phyloP scores from a whole-genome alignment of 352 stramenopile species.

The Globisporangium irregulare region DNA sequence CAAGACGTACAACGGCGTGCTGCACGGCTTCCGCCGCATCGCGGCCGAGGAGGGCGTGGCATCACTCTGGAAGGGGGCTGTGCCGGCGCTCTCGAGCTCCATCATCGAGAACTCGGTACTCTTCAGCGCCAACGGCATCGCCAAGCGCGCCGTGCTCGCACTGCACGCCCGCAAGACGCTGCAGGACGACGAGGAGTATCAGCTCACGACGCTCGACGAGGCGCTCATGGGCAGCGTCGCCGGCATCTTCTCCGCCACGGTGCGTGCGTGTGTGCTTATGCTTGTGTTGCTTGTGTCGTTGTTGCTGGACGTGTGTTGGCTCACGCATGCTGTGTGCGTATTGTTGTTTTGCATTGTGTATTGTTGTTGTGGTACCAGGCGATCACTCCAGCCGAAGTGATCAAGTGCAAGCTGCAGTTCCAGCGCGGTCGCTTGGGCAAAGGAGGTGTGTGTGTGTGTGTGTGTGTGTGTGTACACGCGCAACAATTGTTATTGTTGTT shows the following conservation, averaged over 20 bases:
- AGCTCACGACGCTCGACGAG: slow-evolving; percentile 79
- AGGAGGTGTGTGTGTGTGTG: slow-evolving; percentile 29
- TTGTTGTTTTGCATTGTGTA: not conserved
- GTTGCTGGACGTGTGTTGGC: not conserved
- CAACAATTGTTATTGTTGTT: not conserved
- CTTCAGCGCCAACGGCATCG: slow-evolving; percentile 83
- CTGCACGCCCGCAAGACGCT: slow-evolving; percentile 43
- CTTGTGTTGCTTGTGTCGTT: not conserved
- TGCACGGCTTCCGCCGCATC: slow-evolving; percentile 68
- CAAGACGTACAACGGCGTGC: slow-evolving; percentile 57
- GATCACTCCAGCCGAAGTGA: slow-evolving; percentile 83
- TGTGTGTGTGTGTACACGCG: slow-evolving; percentile 17
- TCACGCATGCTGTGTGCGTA: not conserved
- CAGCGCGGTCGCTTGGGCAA: slow-evolving; percentile 60
- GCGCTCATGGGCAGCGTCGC: slow-evolving; percentile 77
- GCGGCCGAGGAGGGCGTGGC: slow-evolving; percentile 65
- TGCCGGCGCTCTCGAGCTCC: slow-evolving; percentile 82
- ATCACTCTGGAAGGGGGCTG: slow-evolving; percentile 86
- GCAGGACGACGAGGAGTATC: slow-evolving; percentile 39
- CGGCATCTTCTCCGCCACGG: slow-evolving; percentile 83
- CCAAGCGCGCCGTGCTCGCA: slow-evolving; percentile 61
- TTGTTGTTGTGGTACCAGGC: slow-evolving; percentile 29
- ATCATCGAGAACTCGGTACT: slow-evolving; percentile 90
- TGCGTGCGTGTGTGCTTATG: slow-evolving; percentile 16
- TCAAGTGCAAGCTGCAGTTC: slow-evolving; percentile 86